Conservation (phyloP, 1,284 basidiomycete genomes). For the Ustilago bromivora region DNA sequence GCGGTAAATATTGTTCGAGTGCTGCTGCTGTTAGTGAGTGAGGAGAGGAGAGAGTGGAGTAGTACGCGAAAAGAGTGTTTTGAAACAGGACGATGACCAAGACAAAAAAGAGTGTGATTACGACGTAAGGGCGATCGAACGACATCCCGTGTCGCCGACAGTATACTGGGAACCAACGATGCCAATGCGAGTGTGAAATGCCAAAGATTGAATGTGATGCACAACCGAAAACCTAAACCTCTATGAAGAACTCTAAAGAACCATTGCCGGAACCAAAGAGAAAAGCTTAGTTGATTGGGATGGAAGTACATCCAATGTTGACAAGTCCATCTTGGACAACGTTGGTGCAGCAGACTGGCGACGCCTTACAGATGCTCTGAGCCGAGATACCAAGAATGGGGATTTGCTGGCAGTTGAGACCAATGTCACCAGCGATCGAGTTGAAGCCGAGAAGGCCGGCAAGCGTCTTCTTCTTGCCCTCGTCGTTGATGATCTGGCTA, state of each 20-base stretch:
- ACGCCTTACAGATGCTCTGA: constrained; percentile 51
- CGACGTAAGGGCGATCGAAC: constrained; percentile 6
- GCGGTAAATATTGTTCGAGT: constrained; percentile 17
- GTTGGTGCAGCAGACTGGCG: constrained; percentile 56
- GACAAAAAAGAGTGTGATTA: constrained; percentile 17
- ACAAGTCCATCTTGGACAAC: constrained; percentile 57
- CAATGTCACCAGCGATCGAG: constrained; percentile 44
- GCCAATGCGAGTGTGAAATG: constrained; percentile 16
- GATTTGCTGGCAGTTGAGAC: constrained; percentile 54
- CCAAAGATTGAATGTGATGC: constrained; percentile 5
- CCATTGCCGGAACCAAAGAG: constrained; percentile 1
- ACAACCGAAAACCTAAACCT: constrained; percentile 3
- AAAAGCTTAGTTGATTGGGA: constrained; percentile 55
- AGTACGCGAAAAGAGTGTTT: constrained; percentile 17
- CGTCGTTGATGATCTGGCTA: constrained; percentile 50
- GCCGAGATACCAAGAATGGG: constrained; percentile 44
- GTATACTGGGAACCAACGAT: constrained; percentile 10
- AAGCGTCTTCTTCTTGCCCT: constrained; percentile 54
- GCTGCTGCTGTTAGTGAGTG: constrained; percentile 35
- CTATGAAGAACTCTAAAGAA: constrained; percentile 9
- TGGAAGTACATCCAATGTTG: constrained; percentile 58
- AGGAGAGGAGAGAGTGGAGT: constrained; percentile 13
- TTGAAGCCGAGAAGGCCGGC: constrained; percentile 53
- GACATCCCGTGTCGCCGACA: constrained; percentile 41
- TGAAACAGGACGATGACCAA: constrained; percentile 29